phyloP scores from a whole-genome alignment of 2,329 filamentous ascomycete species.

The Aphanoascus verrucosus region DNA sequence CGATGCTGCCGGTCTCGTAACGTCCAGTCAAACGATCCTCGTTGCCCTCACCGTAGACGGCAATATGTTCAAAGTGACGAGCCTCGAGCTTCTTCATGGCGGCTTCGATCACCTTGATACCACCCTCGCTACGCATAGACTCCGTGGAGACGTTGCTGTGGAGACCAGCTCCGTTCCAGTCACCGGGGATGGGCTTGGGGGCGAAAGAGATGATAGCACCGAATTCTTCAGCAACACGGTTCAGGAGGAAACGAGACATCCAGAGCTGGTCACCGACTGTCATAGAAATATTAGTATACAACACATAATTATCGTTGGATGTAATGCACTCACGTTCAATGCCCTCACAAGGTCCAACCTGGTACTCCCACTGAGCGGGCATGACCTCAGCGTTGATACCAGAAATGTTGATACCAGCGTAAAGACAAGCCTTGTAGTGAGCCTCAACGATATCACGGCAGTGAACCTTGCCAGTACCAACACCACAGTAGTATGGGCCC shows the following conservation, averaged over 20 bases:
- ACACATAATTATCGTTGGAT: not conserved
- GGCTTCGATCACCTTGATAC: constrained; percentile 88
- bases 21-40: constrained; percentile 82
- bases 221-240: constrained; percentile 91
- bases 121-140: constrained; percentile 79
- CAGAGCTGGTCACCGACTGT: constrained; percentile 91
- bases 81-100: constrained; percentile 73
- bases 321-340: constrained; percentile 57
- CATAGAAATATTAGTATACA: not conserved
- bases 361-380: constrained; percentile 97
- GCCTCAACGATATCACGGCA: constrained; percentile 96
- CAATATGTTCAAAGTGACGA: constrained; percentile 74
- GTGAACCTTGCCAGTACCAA: constrained; percentile 92
- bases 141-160: constrained; percentile 90
- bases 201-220: constrained; percentile 90
- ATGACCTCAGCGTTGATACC: constrained; percentile 99
- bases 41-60: constrained; percentile 93
- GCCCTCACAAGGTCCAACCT: constrained; percentile 79
- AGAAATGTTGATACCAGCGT: constrained; percentile 82
- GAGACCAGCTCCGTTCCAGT: constrained; percentile 94
- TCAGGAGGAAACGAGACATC: constrained; percentile 79
- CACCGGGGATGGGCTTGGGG: constrained; percentile 88
- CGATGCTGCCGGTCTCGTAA: constrained; percentile 89
- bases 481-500: constrained; percentile 96
- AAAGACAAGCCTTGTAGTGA: constrained; percentile 84